Evolutionary conservation across 75 land plant genomes (phyloP).

Genomic region (Cunninghamia lanceolata): DNA sequence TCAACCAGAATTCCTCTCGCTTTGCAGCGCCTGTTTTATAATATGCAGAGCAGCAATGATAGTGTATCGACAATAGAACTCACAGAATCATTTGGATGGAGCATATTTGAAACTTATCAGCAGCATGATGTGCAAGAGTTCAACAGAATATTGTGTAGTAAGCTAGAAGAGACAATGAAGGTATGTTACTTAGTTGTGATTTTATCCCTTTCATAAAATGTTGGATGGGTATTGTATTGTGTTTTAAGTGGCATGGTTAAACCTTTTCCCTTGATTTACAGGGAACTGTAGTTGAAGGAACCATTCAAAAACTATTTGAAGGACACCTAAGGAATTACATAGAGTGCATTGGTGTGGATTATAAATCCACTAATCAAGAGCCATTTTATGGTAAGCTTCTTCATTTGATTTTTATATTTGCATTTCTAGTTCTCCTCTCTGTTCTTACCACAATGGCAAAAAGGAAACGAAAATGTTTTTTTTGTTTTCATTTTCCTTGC

Average conservation of each 20-base stretch:
- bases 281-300: constrained; percentile 66
- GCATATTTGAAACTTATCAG: neutral
- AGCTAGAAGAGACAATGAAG: constrained; percentile 66
- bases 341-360: constrained; percentile 69
- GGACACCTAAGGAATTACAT: constrained; percentile 69
- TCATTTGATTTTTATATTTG: neutral
- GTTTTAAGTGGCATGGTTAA: neutral
- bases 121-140: constrained; percentile 61
- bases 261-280: constrained; percentile 11
- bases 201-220: neutral
- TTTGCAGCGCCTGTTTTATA: constrained; percentile 29
- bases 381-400: constrained; percentile 55
- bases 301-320: constrained; percentile 62
- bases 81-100: constrained; percentile 51
- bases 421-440: neutral
- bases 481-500: neutral
- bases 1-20: neutral
- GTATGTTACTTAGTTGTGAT: constrained; percentile 7
- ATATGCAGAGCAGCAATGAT: constrained; percentile 57
- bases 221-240: neutral
- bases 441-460: neutral
- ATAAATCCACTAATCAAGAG: constrained; percentile 60
- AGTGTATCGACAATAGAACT: constrained; percentile 72
- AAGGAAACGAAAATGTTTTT: neutral
- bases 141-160: constrained; percentile 56